Evolutionary conservation across 129 eudicot genomes (phyloP).

Genomic region (Lactuca sativa): DNA sequence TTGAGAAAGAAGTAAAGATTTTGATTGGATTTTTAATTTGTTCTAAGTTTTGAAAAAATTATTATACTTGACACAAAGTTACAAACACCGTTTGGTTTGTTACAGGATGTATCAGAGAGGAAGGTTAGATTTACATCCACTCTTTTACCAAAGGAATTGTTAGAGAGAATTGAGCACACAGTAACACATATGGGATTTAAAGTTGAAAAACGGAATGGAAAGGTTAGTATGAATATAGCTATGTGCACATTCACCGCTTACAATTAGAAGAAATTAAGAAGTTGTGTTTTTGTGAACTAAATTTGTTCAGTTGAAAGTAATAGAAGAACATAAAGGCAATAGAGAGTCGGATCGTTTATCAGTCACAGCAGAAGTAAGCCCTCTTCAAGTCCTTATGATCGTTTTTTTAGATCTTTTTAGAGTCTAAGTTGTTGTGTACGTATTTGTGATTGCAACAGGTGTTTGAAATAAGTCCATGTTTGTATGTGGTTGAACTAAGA

Average conservation of each 20-base stretch:
- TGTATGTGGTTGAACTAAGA: constrained; percentile 84
- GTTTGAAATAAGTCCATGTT: constrained; percentile 71
- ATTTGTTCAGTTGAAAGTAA: constrained; percentile 61
- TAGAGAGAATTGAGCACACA: constrained; percentile 63
- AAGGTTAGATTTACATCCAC: constrained; percentile 90
- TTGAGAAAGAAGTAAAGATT: constrained; percentile 75
- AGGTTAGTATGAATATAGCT: constrained; percentile 40
- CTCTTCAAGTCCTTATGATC: not conserved
- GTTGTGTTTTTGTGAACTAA: constrained; percentile 2
- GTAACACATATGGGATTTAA: constrained; percentile 81
- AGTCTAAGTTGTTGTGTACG: not conserved
- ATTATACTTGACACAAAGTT: not conserved
- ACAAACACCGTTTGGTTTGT: not conserved
- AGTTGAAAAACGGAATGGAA: constrained; percentile 84
- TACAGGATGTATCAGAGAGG: constrained; percentile 90
- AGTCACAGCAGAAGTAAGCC: constrained; percentile 81
- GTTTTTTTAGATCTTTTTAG: not conserved
- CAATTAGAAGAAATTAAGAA: too few species aligned
- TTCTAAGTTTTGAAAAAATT: not conserved
- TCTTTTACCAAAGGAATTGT: constrained; percentile 65
- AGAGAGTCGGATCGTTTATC: constrained; percentile 56
- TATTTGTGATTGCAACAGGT: constrained; percentile 48
- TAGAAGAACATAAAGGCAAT: constrained; percentile 58
- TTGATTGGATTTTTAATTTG: not conserved
- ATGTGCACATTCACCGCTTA: not conserved